A percentile compares a stretch with the other conserved stretches of the same genome.
Conservation (phyloP, 1,284 basidiomycete genomes). For the Sphaerobolus stellatus region DNA sequence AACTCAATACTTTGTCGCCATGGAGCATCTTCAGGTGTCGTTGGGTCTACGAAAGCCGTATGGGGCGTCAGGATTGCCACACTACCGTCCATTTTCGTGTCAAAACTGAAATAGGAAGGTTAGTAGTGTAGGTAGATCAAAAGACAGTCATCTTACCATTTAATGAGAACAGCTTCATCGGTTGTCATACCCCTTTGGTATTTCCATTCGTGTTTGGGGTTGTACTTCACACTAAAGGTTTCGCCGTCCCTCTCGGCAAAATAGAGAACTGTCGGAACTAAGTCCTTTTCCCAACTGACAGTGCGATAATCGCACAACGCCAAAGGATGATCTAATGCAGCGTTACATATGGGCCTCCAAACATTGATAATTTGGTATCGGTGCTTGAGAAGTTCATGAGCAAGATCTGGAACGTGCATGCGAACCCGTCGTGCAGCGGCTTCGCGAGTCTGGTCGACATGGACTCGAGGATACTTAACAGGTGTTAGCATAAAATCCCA, state of each 20-base stretch:
- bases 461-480: slow-evolving; percentile 42
- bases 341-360: slow-evolving; percentile 61
- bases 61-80: slow-evolving; percentile 57
- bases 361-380: slow-evolving; percentile 72
- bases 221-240: slow-evolving; percentile 54
- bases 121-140: neutral
- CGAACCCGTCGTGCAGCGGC: slow-evolving; percentile 50
- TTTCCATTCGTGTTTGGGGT: slow-evolving; percentile 60
- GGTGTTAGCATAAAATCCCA: too few species aligned
- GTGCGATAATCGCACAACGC: slow-evolving; percentile 41
- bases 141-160: slow-evolving; percentile 52
- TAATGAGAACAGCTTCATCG: slow-evolving; percentile 64
- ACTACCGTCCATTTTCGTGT: slow-evolving; percentile 50
- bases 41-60: slow-evolving; percentile 56
- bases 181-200: slow-evolving; percentile 61
- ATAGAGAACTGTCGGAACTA: slow-evolving; percentile 49
- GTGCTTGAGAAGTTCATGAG: slow-evolving; percentile 40
- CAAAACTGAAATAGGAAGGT: slow-evolving; percentile 39
- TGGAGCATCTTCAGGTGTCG: slow-evolving; percentile 50
- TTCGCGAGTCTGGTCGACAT: slow-evolving; percentile 53
- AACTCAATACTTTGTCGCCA: slow-evolving; percentile 60
- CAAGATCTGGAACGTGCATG: slow-evolving; percentile 53
- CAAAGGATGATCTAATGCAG: slow-evolving; percentile 37
- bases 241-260: slow-evolving; percentile 59
- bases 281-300: slow-evolving; percentile 48